Evolutionary conservation across 208 protist genomes (phyloP), one percentile per base, ranked within the genome.

Genomic region (Trypanosoma brucei): DNA sequence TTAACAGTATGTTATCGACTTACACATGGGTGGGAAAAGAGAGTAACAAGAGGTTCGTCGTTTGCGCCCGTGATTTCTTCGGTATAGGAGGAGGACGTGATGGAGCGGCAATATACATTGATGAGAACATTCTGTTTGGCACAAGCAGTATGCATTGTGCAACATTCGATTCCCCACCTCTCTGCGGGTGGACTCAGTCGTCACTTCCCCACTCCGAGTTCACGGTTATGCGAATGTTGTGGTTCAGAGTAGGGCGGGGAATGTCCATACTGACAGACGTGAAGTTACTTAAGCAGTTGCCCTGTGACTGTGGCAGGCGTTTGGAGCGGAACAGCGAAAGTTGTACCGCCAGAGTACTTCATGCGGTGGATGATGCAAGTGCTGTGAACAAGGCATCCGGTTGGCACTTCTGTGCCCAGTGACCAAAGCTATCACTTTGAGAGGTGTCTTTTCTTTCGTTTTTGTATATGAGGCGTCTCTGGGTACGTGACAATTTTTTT

Each of bases 81-180:
- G 72, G 77, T 3, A 68, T 89, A 9, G 83, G 83, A 0, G 83
- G 74, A 11, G 83, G 83, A 35, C 57, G 71, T 13, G 70, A 73
- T 37, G 83, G 83, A 7, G 76, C 83, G 0, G 79, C 83, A 3
- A 54, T 89, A 9, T 83, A 74, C 59, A 58, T 89, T 0, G 79
- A 86, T 53, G 71, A 60, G 34, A 59, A 69, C 34, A 59, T 89
- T n/a, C 70, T 77, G 59, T 77, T 70, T 51, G 79, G 83, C 40
- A 81, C 70, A 22, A 89, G 74, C 65, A 86, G 79, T 63, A 22
- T 53, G 9, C 66, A 69, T 63, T 89, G 79, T 54, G 65, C 62
- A 2, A 89, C 83, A 1, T 89, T 81, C 55, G 60, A 54, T 39
- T 79, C 75, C 0, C 79, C 83, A n/a, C 66, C 66, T 39, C 72